These are phyloP conservation scores for Blastobotrys arbuscula DNA, from an alignment of 1,139 yeast species.

Conservation along the genomic window DNA sequence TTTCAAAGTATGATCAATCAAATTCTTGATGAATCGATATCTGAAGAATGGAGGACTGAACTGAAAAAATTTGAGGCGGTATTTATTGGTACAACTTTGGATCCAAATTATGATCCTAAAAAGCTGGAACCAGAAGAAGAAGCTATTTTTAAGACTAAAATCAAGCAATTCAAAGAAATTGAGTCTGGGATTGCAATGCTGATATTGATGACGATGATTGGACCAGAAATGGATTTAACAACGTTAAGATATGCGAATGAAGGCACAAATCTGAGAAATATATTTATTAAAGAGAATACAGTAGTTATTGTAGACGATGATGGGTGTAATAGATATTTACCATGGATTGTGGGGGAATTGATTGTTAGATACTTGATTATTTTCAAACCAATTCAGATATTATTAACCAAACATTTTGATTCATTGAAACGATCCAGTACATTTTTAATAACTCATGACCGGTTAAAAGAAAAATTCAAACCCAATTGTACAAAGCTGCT, in stretches of 20 bases:
- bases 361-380: constrained; percentile 9
- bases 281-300: constrained; percentile 3
- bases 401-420: neutral
- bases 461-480: neutral
- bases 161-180: constrained; percentile 6
- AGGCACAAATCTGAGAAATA: neutral
- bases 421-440: neutral
- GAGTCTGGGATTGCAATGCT: constrained; percentile 2
- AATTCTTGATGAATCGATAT: neutral
- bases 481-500: neutral
- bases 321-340: constrained; percentile 1
- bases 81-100: constrained; percentile 1
- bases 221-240: constrained; percentile 5
- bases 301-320: constrained; percentile 3
- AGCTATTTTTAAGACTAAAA: neutral
- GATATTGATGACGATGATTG: constrained; percentile 8
- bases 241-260: constrained; percentile 3
- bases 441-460: constrained; percentile 1
- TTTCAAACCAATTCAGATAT: constrained; percentile 9
- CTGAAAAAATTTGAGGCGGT: neutral
- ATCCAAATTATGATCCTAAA: neutral
- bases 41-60: neutral
- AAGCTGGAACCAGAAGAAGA: neutral
- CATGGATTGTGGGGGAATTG: constrained; percentile 14
- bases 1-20: constrained; percentile 8